Base-by-base conservation (phyloP, 495 filamentous ascomycete genomes). In the Hyphodiscus hymeniophilus region DNA sequence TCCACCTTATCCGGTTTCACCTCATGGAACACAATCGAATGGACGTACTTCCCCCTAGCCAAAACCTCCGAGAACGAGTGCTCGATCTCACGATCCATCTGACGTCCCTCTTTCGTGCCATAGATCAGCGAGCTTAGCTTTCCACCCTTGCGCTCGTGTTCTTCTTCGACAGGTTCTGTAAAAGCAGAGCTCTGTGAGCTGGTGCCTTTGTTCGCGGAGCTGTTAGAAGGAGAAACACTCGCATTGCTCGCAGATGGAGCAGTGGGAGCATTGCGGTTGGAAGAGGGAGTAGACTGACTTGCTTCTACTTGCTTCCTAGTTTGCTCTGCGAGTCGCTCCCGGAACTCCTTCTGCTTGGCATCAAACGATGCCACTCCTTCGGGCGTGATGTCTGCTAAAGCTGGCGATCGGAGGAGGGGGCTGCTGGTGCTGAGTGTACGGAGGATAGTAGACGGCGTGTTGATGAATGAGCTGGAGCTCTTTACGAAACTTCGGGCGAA, bases 1-100 rank as follows among this genome's bases (percentile, higher is more conserved):
- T 94, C 89, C 17, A 96, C 89, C 66, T 85, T 87, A 57, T 95
- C 89, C 52, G 92, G 89, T 69, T 91, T 89, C 47, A 97, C 94
- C 38, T 92, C 81, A 70, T 98, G 94, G 65, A 96, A 88, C 28
- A 95, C 91, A 63, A 98, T 95, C 42, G 87, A 90, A 61, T 98
- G 92, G 46, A 98, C 91, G 63, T 98, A 98, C 69, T 98, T 98
- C 45, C 92, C 92, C 52, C 92, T 79, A 10, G 94, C 94, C 24
- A 98, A 72, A 23, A 96, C 87, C 65, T 95, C 87, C 23, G 82
- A 87, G 69, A 96, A 98, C 57, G 84, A 90, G 39, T 87, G 80
- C 72, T 97, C 89, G 59, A 98, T 90, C 68, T 95, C 90, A 43
- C 84, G 79, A 51, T 98, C 94, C 67, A 95, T 75, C 64, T 92